These are phyloP conservation scores for Gloeophyllum trabeum DNA, from an alignment of 768 basidiomycete genomes.

Conservation along the genomic window DNA sequence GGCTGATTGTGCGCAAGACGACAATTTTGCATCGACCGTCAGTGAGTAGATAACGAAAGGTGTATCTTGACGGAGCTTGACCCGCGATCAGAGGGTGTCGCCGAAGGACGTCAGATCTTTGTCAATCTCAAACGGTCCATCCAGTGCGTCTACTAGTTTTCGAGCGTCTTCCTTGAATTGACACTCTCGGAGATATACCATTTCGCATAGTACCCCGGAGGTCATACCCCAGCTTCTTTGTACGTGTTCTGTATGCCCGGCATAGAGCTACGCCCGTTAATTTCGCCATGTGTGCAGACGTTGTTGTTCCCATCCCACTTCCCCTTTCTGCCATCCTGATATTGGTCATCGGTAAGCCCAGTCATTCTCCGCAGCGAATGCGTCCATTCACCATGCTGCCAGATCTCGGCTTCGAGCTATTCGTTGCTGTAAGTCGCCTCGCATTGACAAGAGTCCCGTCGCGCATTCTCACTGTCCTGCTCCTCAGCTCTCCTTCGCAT, in stretches of 20 bases:
- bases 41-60: constrained; percentile 29
- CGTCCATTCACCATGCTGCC: background rate
- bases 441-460: background rate
- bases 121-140: constrained; percentile 64
- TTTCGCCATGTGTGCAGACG: constrained; percentile 39
- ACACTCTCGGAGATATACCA: constrained; percentile 34
- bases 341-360: constrained; percentile 50
- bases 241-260: constrained; percentile 18
- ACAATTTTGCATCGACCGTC: constrained; percentile 65
- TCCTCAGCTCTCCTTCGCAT: constrained; percentile 57
- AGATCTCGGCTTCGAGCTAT: constrained; percentile 67
- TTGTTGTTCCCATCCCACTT: constrained; percentile 55
- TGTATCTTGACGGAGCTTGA: no score
- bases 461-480: background rate
- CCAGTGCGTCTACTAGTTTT: constrained; percentile 28
- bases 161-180: background rate
- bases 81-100: constrained; percentile 50
- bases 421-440: constrained; percentile 40
- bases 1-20: constrained; percentile 25
- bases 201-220: constrained; percentile 59
- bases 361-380: background rate
- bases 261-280: no score
- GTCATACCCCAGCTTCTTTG: constrained; percentile 61
- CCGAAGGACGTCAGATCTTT: constrained; percentile 60
- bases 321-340: constrained; percentile 61